phyloP scores from a whole-genome alignment of 164 flowering plant species.

The Magnolia officinalis region DNA sequence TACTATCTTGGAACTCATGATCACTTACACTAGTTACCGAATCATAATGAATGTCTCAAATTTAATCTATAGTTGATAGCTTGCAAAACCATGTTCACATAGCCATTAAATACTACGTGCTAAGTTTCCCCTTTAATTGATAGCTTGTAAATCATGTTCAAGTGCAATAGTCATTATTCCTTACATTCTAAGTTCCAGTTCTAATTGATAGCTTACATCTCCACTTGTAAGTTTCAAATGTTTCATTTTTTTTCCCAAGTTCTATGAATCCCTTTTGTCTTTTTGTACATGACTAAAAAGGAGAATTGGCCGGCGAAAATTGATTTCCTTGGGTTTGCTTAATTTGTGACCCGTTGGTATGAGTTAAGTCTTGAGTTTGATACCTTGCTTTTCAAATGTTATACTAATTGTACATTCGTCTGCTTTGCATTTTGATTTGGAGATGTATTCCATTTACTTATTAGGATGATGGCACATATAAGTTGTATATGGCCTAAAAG shows the following conservation, averaged over 20 bases:
- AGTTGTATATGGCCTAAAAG: too few species aligned
- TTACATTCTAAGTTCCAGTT: too few species aligned
- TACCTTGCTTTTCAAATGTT: not conserved
- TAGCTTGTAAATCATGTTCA: too few species aligned
- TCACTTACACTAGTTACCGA: too few species aligned
- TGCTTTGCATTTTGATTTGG: not conserved
- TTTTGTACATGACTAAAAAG: not conserved
- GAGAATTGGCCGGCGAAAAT: not conserved
- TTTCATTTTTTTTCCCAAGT: not conserved
- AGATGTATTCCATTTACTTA: not conserved
- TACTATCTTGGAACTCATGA: too few species aligned
- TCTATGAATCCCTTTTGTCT: not conserved
- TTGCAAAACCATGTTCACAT: too few species aligned
- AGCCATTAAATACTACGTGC: too few species aligned
- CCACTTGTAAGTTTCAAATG: constrained; percentile 59
- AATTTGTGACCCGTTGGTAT: not conserved
- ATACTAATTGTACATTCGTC: not conserved
- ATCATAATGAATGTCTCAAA: too few species aligned
- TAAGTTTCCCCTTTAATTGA: too few species aligned
- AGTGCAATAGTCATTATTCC: too few species aligned
- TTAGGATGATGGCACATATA: not conserved
- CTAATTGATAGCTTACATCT: constrained; percentile 10
- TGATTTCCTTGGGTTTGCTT: not conserved
- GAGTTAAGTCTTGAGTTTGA: not conserved
- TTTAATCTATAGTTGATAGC: too few species aligned